These are phyloP conservation scores for Plasmodium vivax DNA, from an alignment of 169 alveolate species.

Conservation along the genomic window DNA sequence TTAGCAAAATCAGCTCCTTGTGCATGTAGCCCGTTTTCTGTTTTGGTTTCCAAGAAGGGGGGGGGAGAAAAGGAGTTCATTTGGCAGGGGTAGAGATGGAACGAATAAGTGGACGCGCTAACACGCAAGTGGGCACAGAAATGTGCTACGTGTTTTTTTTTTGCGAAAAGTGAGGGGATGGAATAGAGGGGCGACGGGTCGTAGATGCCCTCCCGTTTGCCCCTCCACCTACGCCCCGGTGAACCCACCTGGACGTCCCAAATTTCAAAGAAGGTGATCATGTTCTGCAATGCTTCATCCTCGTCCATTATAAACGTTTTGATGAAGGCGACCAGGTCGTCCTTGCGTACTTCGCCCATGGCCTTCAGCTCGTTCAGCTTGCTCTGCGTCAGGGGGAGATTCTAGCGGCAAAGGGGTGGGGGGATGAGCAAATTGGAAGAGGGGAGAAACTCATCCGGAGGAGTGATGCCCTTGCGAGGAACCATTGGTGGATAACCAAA, in stretches of 20 bases:
- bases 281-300: slow-evolving; percentile 67
- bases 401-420: neutral
- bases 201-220: neutral
- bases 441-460: neutral
- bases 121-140: neutral
- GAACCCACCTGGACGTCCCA: slow-evolving; percentile 59
- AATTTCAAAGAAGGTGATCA: slow-evolving; percentile 66
- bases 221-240: neutral
- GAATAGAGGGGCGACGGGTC: neutral
- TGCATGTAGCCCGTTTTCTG: slow-evolving; percentile 72
- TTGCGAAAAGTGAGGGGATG: neutral
- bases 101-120: neutral
- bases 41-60: neutral
- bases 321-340: slow-evolving; percentile 25
- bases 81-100: neutral
- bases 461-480: neutral
- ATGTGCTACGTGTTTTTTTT: neutral
- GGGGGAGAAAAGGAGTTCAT: neutral
- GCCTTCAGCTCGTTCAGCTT: slow-evolving; percentile 25
- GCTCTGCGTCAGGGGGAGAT: slow-evolving; percentile 41
- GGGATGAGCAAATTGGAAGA: neutral
- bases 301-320: slow-evolving; percentile 38
- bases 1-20: slow-evolving; percentile 41
- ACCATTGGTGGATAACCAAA: neutral
- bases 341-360: slow-evolving; percentile 13